These are phyloP conservation scores for Porcisia hertigi DNA, from an alignment of 208 protist genomes.

Conservation along the genomic window DNA sequence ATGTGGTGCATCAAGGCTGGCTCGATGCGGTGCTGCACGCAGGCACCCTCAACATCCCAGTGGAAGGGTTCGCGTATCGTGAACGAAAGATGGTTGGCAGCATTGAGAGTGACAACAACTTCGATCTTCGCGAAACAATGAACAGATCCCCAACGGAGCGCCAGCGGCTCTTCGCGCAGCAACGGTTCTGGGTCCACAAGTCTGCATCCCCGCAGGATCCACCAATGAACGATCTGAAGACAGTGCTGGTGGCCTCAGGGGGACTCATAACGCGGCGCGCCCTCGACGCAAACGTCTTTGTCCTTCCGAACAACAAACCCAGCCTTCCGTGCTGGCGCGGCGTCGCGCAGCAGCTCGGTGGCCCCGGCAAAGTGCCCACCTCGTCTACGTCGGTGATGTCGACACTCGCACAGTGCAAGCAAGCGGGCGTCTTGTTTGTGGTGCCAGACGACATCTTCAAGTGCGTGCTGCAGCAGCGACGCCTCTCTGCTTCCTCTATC, in stretches of 20 bases:
- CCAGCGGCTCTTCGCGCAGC: slow-evolving; percentile 42
- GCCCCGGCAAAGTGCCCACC: not conserved
- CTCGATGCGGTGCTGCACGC: slow-evolving; percentile 48
- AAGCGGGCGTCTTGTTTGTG: slow-evolving; percentile 39
- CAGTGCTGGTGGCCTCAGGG: slow-evolving; percentile 62
- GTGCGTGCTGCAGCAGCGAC: slow-evolving; percentile 61
- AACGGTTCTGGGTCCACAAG: slow-evolving; percentile 66
- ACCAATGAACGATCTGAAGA: slow-evolving; percentile 67
- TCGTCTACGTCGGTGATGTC: not conserved
- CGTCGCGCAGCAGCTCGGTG: slow-evolving; percentile 19
- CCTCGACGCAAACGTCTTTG: slow-evolving; percentile 37
- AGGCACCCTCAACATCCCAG: slow-evolving; percentile 9
- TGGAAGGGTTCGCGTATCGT: slow-evolving; percentile 23
- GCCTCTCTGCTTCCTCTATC: slow-evolving; percentile 34
- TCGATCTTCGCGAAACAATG: slow-evolving; percentile 45
- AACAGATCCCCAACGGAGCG: slow-evolving; percentile 31
- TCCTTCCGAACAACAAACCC: slow-evolving; percentile 44
- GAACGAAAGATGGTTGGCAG: slow-evolving; percentile 40
- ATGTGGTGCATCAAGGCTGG: slow-evolving; percentile 54
- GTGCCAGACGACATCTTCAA: slow-evolving; percentile 70
- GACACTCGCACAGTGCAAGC: slow-evolving; percentile 11
- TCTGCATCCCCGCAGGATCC: slow-evolving; percentile 55
- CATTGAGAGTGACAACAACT: slow-evolving; percentile 66
- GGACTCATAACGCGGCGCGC: slow-evolving; percentile 34
- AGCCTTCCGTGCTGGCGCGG: slow-evolving; percentile 27